A percentile compares a stretch with the other conserved stretches of the same genome.
Evolutionary conservation across 495 filamentous ascomycete species (phyloP).

Genomic region (Geoglossum glabrum): DNA sequence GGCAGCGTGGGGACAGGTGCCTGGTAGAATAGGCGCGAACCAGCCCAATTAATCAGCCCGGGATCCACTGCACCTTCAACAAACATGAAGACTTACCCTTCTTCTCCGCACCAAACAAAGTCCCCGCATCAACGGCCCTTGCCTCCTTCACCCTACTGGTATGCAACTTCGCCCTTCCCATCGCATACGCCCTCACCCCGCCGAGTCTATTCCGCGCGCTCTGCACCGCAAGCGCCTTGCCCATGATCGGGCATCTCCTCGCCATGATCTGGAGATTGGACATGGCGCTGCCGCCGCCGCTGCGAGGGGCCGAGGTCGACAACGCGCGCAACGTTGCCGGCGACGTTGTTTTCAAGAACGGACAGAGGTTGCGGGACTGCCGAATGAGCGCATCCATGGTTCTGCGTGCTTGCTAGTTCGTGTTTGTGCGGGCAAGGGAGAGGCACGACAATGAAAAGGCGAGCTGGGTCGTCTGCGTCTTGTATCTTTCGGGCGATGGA

Average conservation of each 20-base stretch:
- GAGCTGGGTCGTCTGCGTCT: too few species aligned
- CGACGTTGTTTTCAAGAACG: conserved; percentile 87
- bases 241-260: conserved; percentile 94
- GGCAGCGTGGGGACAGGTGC: conserved; percentile 10
- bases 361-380: conserved; percentile 87
- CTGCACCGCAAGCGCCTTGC: conserved; percentile 85
- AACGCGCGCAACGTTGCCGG: conserved; percentile 75
- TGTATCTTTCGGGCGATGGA: too few species aligned
- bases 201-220: conserved; percentile 34
- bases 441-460: too few species aligned
- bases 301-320: conserved; percentile 57
- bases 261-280: conserved; percentile 91
- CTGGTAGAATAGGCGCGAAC: conserved; percentile 2
- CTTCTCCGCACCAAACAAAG: conserved; percentile 34
- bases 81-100: background rate
- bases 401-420: background rate
- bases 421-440: background rate
- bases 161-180: conserved; percentile 55
- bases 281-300: conserved; percentile 75
- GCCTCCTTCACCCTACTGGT: conserved; percentile 56
- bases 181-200: conserved; percentile 25
- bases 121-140: conserved; percentile 37
- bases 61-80: background rate
- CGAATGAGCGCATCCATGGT: conserved; percentile 81
- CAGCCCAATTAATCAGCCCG: background rate